Evolutionary conservation across 2,329 filamentous ascomycete genomes (phyloP), one percentile per base, ranked within the genome.

Genomic region (Arachnopeziza araneosa): DNA sequence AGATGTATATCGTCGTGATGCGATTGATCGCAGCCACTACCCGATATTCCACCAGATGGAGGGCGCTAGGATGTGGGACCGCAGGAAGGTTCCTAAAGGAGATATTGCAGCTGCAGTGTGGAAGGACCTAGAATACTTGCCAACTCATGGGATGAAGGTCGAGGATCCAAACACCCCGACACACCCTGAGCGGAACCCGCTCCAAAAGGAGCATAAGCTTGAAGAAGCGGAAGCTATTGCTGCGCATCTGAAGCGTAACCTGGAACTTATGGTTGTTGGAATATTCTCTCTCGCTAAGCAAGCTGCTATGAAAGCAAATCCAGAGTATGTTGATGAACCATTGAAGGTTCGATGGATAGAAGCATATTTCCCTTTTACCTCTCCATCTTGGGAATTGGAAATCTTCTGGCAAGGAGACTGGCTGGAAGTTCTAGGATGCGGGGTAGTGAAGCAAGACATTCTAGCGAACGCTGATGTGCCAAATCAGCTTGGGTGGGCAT

Each of bases 21-120:
- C 93, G 59, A 89, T 99, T 70, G 95, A 99, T 75, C 85, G 90
- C 59, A 95, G 88, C 68, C 95, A 99, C 76, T 98, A 98, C 75
- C 95, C 95, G 0, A 86, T 96, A 60, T 99, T 99, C 75, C 95
- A 99, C 76, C 95, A 99, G 77, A 98, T 98, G 93, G 95, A 99
- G 74, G 93, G 92, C 14, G 93, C 93, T 9, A 83, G 89, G 67
- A 88, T 92, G 57, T 99, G 95, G 93, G 89, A 95, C 71, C 84
- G 91, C 10, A 79, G 72, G 26, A 81, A 78, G 72, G 83, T 83
- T 52, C 80, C 78, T 58, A 78, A 75, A 61, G 80, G 79, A 21
- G 82, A 88, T 64, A 73, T 92, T 21, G 83, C 83, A 0, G 78
- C 83, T 19, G 82, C 84, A 14, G 86, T 98, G 8, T 83, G 81